Evolutionary conservation across 176 grass and related monocot species (phyloP).

Genomic region (Rhynchospora tenuis): DNA sequence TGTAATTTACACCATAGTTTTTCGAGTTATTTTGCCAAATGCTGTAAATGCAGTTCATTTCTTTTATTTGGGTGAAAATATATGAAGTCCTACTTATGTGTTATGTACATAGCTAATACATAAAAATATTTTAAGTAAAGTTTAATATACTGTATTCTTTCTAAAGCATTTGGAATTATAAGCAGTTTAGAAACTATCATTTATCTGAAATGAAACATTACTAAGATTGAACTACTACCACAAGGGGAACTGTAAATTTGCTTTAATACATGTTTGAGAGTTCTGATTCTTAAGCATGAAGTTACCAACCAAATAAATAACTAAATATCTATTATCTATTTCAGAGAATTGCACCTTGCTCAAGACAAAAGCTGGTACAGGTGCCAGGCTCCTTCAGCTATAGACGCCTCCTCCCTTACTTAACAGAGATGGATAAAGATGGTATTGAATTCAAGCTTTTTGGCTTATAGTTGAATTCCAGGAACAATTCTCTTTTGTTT

Average conservation of each 20-base stretch:
- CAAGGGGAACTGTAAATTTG: not conserved
- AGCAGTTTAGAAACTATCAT: not conserved
- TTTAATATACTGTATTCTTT: not conserved
- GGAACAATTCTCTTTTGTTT: not conserved
- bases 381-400: conserved; percentile 67
- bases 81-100: not conserved
- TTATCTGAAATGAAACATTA: not conserved
- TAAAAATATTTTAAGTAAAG: not conserved
- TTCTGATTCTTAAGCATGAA: not conserved
- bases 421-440: conserved; percentile 60
- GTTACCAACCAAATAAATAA: not conserved
- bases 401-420: conserved; percentile 81
- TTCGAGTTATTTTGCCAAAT: not conserved
- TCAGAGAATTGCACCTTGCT: conserved; percentile 39
- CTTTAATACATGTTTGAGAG: not conserved
- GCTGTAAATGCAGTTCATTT: not conserved
- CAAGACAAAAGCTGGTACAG: conserved; percentile 47
- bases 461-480: not conserved
- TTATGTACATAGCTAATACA: not conserved
- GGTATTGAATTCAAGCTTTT: not conserved
- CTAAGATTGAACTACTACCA: not conserved
- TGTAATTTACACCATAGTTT: not conserved
- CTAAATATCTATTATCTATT: conserved; percentile 23
- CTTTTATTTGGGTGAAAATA: not conserved
- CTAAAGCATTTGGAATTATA: not conserved